phyloP scores from a whole-genome alignment of 352 stramenopile genomes.

The Phytophthora ramorum region DNA sequence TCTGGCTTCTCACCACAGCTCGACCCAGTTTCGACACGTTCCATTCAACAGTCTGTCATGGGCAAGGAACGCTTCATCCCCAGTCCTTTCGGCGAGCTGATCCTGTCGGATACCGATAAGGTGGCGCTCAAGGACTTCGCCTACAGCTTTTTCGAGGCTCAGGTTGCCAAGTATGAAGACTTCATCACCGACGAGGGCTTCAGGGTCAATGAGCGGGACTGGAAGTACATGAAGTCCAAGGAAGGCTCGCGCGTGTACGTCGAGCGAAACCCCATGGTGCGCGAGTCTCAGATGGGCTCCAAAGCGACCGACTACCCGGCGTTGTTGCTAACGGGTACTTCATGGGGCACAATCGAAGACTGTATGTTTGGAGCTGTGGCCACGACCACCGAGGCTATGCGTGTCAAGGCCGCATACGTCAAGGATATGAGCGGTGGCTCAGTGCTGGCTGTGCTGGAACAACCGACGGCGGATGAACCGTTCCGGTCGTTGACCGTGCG shows the following conservation, averaged over 20 bases:
- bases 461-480: slow-evolving; percentile 48
- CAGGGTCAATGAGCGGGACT: slow-evolving; percentile 35
- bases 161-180: slow-evolving; percentile 46
- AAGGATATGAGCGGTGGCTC: slow-evolving; percentile 47
- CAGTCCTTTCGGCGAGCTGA: slow-evolving; percentile 28
- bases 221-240: slow-evolving; percentile 42
- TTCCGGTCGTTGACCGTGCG: slow-evolving; percentile 44
- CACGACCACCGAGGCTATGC: slow-evolving; percentile 41
- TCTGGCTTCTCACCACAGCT: slow-evolving; percentile 15
- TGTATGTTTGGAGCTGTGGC: slow-evolving; percentile 42
- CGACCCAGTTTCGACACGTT: background rate
- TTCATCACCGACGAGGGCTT: slow-evolving; percentile 30
- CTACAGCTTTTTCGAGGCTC: slow-evolving; percentile 31
- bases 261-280: slow-evolving; percentile 23
- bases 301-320: slow-evolving; percentile 20
- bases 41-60: slow-evolving; percentile 9
- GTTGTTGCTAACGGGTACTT: slow-evolving; percentile 34
- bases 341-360: slow-evolving; percentile 38
- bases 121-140: slow-evolving; percentile 24
- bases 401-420: slow-evolving; percentile 49
- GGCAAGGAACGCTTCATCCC: slow-evolving; percentile 31
- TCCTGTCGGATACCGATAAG: slow-evolving; percentile 19
- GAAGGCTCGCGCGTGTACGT: slow-evolving; percentile 38
- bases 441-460: slow-evolving; percentile 45
- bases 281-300: slow-evolving; percentile 24